A percentile compares a stretch with the other conserved stretches of the same genome.
Conservation (phyloP, 805 yeast genomes). For the Candida golubevii region DNA sequence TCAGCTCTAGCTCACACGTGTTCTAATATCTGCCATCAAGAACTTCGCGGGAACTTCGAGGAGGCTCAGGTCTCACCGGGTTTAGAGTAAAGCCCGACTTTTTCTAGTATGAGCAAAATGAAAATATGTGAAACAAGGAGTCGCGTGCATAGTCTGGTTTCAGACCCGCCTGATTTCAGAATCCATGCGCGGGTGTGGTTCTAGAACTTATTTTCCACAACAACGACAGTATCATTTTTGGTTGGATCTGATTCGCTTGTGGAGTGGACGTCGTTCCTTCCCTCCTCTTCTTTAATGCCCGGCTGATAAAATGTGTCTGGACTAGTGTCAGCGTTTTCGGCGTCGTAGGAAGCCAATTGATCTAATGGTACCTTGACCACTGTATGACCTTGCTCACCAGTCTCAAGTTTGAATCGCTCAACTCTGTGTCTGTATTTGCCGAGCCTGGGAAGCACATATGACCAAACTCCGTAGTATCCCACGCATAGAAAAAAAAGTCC, state of each 20-base stretch:
- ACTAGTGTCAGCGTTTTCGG: constrained; percentile 15
- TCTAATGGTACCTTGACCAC: constrained; percentile 31
- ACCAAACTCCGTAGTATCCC: constrained; percentile 35
- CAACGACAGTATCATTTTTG: constrained; percentile 2
- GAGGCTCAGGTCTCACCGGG: background rate
- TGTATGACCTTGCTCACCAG: constrained; percentile 38
- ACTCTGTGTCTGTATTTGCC: constrained; percentile 31
- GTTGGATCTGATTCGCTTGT: background rate
- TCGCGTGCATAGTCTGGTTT: background rate
- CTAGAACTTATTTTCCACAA: constrained; percentile 2
- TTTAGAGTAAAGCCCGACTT: no score
- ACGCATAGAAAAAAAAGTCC: constrained; percentile 31
- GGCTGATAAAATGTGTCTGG: constrained; percentile 6
- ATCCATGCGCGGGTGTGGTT: background rate
- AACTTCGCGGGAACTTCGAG: background rate
- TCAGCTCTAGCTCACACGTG: no score
- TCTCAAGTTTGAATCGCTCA: constrained; percentile 25
- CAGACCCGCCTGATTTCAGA: background rate
- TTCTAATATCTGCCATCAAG: no score
- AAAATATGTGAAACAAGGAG: background rate
- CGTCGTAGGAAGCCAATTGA: constrained; percentile 32
- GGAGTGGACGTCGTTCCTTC: background rate
- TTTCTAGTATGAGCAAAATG: background rate
- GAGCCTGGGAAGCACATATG: constrained; percentile 28
- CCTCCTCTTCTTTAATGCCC: background rate